Base-by-base conservation (phyloP, 352 stramenopile species). In the Phytopythium vexans region DNA sequence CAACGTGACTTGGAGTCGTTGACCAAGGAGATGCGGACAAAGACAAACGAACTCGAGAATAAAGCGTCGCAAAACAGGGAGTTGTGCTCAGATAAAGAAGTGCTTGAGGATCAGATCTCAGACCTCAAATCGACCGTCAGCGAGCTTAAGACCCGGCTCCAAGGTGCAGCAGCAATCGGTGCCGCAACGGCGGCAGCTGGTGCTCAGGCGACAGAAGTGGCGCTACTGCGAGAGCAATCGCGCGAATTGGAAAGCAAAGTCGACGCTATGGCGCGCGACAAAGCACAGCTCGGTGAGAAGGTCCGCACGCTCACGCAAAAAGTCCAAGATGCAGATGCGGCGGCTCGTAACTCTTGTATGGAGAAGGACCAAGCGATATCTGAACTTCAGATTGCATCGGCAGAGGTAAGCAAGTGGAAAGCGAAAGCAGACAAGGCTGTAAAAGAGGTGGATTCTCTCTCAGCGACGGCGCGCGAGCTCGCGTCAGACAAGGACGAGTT, bases 271-370 rank as follows among this genome's bases (percentile, higher is more conserved):
- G 56, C 49, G 41, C 42, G 35, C 1, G 54, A 77, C 21, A 79
- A 76, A 34, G 38, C 56, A 3, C 63, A 77, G 31, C 39, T 72
- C 10, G 34, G 46, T 6, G 72, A 82, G 39, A 79, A 79, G 38
- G 41, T n/a, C 12, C 54, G 64, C 47, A 36, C 56, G 41, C 33
- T 53, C n/a, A 38, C 40, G 40, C 52, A 70, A 12, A 52, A 68
- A 58, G 36, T 36, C 14, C 42, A 49, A 4, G 58, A 79, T 54
- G 34, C 50, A 46, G 58, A 74, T 57, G 39, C 49, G 34, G 40
- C 32, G 3, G 9, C 58, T 6, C 48, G 60, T 0, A 51, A 21
- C 21, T 34, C 36, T 36, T 34, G 54, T 0, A 44, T 54, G 1
- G 72, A 79, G 32, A 49, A 54, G 4, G 57, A 67, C 11, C 58